Conservation (phyloP, 176 grass and related monocot genomes). For the Rhipidocladum racemiflorum region DNA sequence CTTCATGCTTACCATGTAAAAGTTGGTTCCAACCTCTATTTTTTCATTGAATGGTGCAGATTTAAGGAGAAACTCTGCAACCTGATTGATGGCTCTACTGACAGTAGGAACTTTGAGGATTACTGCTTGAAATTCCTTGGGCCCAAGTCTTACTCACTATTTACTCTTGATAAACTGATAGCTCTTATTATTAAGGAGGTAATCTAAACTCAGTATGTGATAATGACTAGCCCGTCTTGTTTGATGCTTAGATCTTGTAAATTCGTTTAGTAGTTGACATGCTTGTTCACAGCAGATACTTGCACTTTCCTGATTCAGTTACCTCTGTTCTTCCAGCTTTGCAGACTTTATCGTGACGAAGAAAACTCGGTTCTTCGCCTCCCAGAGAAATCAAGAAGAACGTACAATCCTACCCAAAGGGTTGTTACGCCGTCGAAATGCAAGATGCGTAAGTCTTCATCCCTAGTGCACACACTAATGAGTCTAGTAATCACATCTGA, state of each 20-base stretch:
- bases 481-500: neutral
- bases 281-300: neutral
- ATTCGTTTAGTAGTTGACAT: neutral
- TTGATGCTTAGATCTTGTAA: neutral
- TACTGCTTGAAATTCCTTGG: slow-evolving; percentile 39
- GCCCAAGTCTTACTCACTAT: slow-evolving; percentile 40
- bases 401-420: neutral
- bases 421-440: neutral
- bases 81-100: slow-evolving; percentile 23
- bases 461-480: neutral
- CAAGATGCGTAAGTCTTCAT: slow-evolving; percentile 6
- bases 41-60: slow-evolving; percentile 17
- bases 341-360: slow-evolving; percentile 10
- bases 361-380: slow-evolving; percentile 8
- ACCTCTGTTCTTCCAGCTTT: slow-evolving; percentile 34
- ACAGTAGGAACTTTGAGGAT: slow-evolving; percentile 37
- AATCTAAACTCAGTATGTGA: neutral
- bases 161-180: slow-evolving; percentile 48
- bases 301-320: slow-evolving; percentile 11
- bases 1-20: neutral
- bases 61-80: slow-evolving; percentile 34
- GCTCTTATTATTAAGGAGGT: slow-evolving; percentile 39
- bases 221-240: neutral
- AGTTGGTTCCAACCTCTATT: neutral
- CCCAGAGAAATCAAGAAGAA: neutral